Conservation (phyloP, 352 stramenopile genomes). For the Globisporangium sylvaticum region DNA sequence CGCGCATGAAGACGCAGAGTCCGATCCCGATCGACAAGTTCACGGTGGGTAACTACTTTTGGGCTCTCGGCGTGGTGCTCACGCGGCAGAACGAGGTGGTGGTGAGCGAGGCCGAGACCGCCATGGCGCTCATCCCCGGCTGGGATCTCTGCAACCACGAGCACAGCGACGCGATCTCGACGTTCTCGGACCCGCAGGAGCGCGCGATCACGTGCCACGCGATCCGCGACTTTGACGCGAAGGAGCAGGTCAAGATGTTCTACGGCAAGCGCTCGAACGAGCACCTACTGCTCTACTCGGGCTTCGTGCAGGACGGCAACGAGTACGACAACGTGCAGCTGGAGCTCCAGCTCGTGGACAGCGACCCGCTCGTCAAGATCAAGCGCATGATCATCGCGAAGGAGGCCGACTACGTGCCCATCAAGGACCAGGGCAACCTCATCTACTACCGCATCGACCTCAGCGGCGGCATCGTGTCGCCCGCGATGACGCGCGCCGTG, state of each 20-base stretch:
- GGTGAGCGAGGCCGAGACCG: constrained; percentile 17
- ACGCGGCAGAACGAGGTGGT: constrained; percentile 62
- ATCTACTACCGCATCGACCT: constrained; percentile 26
- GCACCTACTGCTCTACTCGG: constrained; percentile 51
- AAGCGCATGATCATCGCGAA: constrained; percentile 40
- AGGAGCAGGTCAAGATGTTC: constrained; percentile 57
- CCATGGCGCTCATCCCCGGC: constrained; percentile 50
- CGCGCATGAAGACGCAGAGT: constrained; percentile 19
- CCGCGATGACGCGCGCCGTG: constrained; percentile 27
- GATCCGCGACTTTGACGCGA: constrained; percentile 26
- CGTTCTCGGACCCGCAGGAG: constrained; percentile 31
- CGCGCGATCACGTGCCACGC: constrained; percentile 36
- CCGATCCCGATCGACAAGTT: constrained; percentile 31
- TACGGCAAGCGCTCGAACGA: constrained; percentile 56
- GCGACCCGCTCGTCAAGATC: constrained; percentile 40
- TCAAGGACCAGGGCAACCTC: constrained; percentile 13
- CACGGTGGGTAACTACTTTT: constrained; percentile 52
- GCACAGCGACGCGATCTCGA: constrained; percentile 32
- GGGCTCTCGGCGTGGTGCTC: constrained; percentile 48
- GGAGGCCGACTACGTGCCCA: constrained; percentile 20
- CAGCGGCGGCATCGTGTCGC: constrained; percentile 20
- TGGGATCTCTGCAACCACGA: constrained; percentile 74
- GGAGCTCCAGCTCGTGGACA: constrained; percentile 13
- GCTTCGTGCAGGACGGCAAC: constrained; percentile 46
- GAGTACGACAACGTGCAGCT: constrained; percentile 26